Evolutionary conservation across 1,284 basidiomycete species (phyloP).

Genomic region (Hymenochaete sp.): DNA sequence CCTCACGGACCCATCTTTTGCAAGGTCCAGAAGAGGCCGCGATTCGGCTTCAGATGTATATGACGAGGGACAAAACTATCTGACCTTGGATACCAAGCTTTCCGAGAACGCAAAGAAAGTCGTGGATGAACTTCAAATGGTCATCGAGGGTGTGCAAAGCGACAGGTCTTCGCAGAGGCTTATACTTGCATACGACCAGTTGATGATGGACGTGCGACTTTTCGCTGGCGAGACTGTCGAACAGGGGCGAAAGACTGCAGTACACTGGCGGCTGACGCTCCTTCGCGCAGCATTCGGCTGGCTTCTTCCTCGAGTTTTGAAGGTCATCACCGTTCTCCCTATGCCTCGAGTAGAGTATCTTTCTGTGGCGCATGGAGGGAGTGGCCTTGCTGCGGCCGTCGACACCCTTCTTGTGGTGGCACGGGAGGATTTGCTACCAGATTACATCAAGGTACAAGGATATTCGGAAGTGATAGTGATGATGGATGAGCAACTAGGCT

Average conservation of each 20-base stretch:
- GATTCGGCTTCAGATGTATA: slow-evolving; percentile 30
- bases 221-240: slow-evolving; percentile 18
- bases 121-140: slow-evolving; percentile 28
- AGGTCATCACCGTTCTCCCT: slow-evolving; percentile 30
- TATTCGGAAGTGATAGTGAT: slow-evolving; percentile 36
- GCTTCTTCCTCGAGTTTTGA: slow-evolving; percentile 34
- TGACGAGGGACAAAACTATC: slow-evolving; percentile 29
- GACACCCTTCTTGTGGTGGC: slow-evolving; percentile 32
- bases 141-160: slow-evolving; percentile 26
- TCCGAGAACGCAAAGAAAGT: slow-evolving; percentile 26
- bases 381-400: slow-evolving; percentile 29
- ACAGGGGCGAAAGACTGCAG: slow-evolving; percentile 17
- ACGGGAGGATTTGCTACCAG: slow-evolving; percentile 32
- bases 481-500: slow-evolving; percentile 22
- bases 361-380: slow-evolving; percentile 20
- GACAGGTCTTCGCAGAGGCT: slow-evolving; percentile 33
- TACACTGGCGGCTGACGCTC: slow-evolving; percentile 22
- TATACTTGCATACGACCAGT: slow-evolving; percentile 25
- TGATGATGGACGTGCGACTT: slow-evolving; percentile 24
- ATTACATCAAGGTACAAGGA: slow-evolving; percentile 34
- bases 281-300: slow-evolving; percentile 32
- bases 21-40: slow-evolving; percentile 28
- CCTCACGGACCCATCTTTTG: slow-evolving; percentile 29
- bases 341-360: slow-evolving; percentile 39
- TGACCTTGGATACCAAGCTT: slow-evolving; percentile 21